Evolutionary conservation across 495 filamentous ascomycete species (phyloP).

Genomic region (Barbatosphaeria neglecta): DNA sequence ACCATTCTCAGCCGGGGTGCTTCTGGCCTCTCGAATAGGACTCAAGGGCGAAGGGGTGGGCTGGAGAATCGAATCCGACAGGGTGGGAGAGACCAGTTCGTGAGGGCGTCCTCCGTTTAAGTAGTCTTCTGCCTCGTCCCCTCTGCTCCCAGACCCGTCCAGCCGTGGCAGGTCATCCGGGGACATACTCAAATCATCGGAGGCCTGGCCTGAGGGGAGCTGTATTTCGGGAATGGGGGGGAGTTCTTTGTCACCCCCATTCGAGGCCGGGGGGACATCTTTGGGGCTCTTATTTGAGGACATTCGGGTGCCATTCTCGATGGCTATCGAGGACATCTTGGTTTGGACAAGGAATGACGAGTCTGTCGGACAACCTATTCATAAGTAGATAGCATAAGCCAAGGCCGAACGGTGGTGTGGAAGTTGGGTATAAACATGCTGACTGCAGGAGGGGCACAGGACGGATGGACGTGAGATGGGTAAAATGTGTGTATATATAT

Average conservation of each 20-base stretch:
- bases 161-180: background rate
- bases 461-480: too few species aligned
- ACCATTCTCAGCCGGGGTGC: background rate
- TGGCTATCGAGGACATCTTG: background rate
- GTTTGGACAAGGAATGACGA: background rate
- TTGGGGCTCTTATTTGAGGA: too few species aligned
- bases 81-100: slow-evolving; percentile 15
- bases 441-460: too few species aligned
- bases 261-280: background rate
- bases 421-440: too few species aligned
- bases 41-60: slow-evolving; percentile 1
- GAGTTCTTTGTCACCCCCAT: background rate
- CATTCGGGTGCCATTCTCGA: background rate
- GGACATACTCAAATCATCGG: background rate
- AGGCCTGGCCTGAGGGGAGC: background rate
- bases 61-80: background rate
- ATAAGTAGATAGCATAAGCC: too few species aligned
- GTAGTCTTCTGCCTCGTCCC: slow-evolving; percentile 27
- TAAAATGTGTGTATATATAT: too few species aligned
- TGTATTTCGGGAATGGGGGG: background rate
- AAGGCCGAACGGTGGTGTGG: too few species aligned
- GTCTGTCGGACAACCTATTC: too few species aligned
- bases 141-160: background rate
- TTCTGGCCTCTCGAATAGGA: background rate
- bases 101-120: slow-evolving; percentile 30